Evolutionary conservation across 305 asterid species (phyloP).

Genomic region (Fraxinus dipetala): DNA sequence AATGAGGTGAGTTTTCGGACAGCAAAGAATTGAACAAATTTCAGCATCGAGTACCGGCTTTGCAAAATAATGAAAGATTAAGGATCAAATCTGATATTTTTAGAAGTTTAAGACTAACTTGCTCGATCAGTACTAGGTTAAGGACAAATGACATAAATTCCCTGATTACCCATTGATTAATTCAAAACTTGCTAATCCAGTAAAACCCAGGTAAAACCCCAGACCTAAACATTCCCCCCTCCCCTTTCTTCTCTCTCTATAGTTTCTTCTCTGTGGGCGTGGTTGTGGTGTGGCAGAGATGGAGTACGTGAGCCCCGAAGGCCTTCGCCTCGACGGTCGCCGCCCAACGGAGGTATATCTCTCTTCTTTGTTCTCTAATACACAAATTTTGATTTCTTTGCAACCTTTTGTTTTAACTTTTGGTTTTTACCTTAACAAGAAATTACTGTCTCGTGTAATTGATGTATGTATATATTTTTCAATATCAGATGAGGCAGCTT

Average conservation of each 20-base stretch:
- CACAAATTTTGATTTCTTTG: neutral
- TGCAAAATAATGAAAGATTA: neutral
- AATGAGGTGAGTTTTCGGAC: neutral
- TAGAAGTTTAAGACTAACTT: neutral
- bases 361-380: neutral
- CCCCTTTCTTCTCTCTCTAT: neutral
- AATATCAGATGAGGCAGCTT: slow-evolving; percentile 87
- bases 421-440: neutral
- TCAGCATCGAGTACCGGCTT: neutral
- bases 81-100: neutral
- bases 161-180: neutral
- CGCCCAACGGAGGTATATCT: slow-evolving; percentile 78
- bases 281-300: slow-evolving; percentile 25
- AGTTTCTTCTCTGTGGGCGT: neutral
- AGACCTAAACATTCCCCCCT: neutral
- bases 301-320: slow-evolving; percentile 98
- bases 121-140: neutral
- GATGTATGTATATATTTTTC: neutral
- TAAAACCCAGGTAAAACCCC: neutral
- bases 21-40: neutral
- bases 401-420: neutral
- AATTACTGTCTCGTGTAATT: neutral
- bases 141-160: neutral
- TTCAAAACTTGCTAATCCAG: neutral
- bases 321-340: slow-evolving; percentile 93